These are phyloP conservation scores for Candida maesae DNA, from an alignment of 805 yeast genomes.

Conservation along the genomic window DNA sequence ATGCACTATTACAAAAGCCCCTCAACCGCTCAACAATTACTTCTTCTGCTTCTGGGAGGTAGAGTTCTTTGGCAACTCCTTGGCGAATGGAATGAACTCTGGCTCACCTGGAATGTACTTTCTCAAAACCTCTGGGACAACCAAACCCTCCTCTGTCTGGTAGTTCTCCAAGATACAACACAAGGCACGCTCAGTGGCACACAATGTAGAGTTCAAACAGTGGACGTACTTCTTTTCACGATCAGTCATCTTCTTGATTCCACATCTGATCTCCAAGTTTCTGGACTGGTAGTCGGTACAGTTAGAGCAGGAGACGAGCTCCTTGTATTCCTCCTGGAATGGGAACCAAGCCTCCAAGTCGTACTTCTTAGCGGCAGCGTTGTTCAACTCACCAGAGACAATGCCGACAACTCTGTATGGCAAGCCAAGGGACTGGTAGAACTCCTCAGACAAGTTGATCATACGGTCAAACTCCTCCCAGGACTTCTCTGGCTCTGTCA, in stretches of 20 bases:
- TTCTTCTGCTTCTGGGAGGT: conserved; percentile 65
- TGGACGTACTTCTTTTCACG: conserved; percentile 97
- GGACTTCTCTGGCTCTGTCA: conserved; percentile 97
- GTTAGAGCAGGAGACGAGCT: conserved; percentile 96
- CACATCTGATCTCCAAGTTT: conserved; percentile 97
- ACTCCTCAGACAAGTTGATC: conserved; percentile 88
- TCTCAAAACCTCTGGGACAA: conserved; percentile 92
- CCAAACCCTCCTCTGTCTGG: conserved; percentile 94
- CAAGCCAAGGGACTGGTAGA: conserved; percentile 84
- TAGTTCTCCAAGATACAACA: conserved; percentile 97
- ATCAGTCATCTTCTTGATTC: conserved; percentile 92
- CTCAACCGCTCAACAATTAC: neutral
- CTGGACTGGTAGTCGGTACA: conserved; percentile 99
- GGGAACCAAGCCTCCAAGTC: conserved; percentile 99
- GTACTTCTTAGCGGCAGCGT: conserved; percentile 98
- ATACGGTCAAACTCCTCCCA: conserved; percentile 97
- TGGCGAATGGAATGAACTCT: conserved; percentile 85
- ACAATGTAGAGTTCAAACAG: conserved; percentile 94
- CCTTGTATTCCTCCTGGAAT: conserved; percentile 97
- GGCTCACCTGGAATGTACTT: conserved; percentile 98
- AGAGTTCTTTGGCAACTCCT: conserved; percentile 91
- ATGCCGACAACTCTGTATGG: conserved; percentile 98
- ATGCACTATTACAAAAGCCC: neutral
- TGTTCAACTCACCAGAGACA: conserved; percentile 97
- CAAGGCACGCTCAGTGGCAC: conserved; percentile 97